phyloP scores from a whole-genome alignment of 1,284 basidiomycete genomes.

The Trametes hirsuta region DNA sequence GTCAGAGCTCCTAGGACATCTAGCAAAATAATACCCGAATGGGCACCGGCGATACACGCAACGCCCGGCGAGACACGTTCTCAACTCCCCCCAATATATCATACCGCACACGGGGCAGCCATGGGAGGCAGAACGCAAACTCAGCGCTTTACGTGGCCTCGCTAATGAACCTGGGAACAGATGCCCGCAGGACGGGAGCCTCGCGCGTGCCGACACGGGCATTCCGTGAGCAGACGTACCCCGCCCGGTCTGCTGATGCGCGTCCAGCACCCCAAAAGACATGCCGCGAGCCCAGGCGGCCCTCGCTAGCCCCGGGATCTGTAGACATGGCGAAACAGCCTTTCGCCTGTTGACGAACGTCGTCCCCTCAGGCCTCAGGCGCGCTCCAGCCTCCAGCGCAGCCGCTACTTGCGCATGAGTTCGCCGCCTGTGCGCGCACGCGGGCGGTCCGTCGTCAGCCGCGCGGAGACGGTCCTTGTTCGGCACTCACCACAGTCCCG shows the following conservation, averaged over 20 bases:
- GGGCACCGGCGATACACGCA: neutral
- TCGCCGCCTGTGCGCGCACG: too few species aligned
- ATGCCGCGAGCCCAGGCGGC: constrained; percentile 2
- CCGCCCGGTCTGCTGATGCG: constrained; percentile 5
- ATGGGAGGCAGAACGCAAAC: neutral
- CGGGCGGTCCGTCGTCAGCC: too few species aligned
- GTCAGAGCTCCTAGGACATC: neutral
- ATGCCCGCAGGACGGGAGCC: constrained; percentile 3
- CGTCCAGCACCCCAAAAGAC: constrained; percentile 7
- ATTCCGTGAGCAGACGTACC: neutral
- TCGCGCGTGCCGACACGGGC: neutral
- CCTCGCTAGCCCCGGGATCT: constrained; percentile 1
- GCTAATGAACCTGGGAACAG: neutral
- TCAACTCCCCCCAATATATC: neutral
- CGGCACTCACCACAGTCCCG: constrained; percentile 7
- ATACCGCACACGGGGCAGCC: neutral
- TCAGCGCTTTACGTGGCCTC: neutral
- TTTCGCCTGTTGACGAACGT: neutral
- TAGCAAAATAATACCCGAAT: neutral
- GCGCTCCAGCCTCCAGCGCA: too few species aligned
- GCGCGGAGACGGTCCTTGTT: too few species aligned
- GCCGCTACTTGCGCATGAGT: too few species aligned
- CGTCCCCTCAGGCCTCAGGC: too few species aligned
- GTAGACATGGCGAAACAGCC: neutral
- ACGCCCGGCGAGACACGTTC: neutral